These are phyloP conservation scores for Leishmania lainsoni DNA, from an alignment of 208 protist genomes.

Conservation along the genomic window DNA sequence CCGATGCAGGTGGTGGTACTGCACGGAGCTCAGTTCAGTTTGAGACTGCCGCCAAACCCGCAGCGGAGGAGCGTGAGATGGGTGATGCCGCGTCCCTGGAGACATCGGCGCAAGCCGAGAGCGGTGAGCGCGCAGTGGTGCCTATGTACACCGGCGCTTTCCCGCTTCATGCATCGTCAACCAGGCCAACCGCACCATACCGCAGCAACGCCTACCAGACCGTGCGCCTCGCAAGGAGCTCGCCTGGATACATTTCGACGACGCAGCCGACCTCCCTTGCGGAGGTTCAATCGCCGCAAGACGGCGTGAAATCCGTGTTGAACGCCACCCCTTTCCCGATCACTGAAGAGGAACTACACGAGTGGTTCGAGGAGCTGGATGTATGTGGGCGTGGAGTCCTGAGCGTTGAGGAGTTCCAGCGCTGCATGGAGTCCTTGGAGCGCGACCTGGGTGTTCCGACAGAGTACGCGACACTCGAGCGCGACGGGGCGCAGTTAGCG, in stretches of 20 bases:
- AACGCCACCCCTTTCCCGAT: constrained; percentile 74
- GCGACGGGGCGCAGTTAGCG: constrained; percentile 51
- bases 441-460: constrained; percentile 62
- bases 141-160: not conserved
- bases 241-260: constrained; percentile 38
- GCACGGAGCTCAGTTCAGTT: not conserved
- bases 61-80: not conserved
- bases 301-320: constrained; percentile 36
- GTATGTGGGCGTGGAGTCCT: constrained; percentile 32
- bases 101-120: not conserved
- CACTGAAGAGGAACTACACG: constrained; percentile 54
- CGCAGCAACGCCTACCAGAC: constrained; percentile 80
- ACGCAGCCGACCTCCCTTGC: constrained; percentile 14
- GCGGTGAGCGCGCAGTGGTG: not conserved
- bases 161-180: constrained; percentile 1
- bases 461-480: constrained; percentile 45
- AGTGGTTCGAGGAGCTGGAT: constrained; percentile 75
- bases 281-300: constrained; percentile 9
- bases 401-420: constrained; percentile 47
- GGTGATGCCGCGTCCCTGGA: not conserved
- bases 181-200: constrained; percentile 17
- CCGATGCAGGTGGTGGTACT: not conserved
- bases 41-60: not conserved
- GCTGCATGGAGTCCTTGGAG: constrained; percentile 54
- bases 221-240: constrained; percentile 62